phyloP scores from a whole-genome alignment of 1,284 basidiomycete genomes.

The Wallemia ichthyophaga region DNA sequence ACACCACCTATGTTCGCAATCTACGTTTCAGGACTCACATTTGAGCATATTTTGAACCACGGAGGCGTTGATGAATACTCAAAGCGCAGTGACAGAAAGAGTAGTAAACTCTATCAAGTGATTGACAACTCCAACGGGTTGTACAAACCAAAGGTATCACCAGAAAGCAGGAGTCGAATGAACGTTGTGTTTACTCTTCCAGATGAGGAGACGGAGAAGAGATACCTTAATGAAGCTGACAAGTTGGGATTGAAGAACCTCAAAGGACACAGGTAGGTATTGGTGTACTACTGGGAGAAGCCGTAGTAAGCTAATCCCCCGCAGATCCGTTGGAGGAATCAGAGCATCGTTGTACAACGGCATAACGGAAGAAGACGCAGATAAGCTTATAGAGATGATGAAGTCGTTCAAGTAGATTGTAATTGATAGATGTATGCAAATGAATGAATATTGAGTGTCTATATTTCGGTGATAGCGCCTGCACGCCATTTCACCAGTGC shows the following conservation, averaged over 20 bases:
- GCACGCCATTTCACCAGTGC: too few species aligned
- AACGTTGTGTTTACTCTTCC: constrained; percentile 58
- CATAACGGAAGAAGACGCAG: constrained; percentile 16
- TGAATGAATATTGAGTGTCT: too few species aligned
- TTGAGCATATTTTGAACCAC: constrained; percentile 32
- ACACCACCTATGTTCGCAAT: constrained; percentile 81
- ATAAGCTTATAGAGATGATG: not conserved
- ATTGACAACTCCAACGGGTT: constrained; percentile 36
- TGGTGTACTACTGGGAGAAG: constrained; percentile 13
- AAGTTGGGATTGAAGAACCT: constrained; percentile 45
- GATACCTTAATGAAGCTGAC: constrained; percentile 50
- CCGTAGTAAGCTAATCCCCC: not conserved
- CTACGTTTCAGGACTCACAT: constrained; percentile 67
- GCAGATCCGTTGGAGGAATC: constrained; percentile 46
- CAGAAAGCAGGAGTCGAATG: constrained; percentile 61
- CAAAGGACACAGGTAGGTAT: constrained; percentile 84
- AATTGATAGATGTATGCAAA: not conserved
- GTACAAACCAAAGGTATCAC: constrained; percentile 33
- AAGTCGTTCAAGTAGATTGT: not conserved
- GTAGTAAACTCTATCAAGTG: constrained; percentile 36
- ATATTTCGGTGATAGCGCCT: too few species aligned
- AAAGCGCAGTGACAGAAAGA: constrained; percentile 36
- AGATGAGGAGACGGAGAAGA: constrained; percentile 32
- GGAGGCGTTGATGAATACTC: constrained; percentile 46
- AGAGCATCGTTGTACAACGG: constrained; percentile 88